phyloP scores from a whole-genome alignment of 2,329 filamentous ascomycete genomes.

The Monilinia fructicola region DNA sequence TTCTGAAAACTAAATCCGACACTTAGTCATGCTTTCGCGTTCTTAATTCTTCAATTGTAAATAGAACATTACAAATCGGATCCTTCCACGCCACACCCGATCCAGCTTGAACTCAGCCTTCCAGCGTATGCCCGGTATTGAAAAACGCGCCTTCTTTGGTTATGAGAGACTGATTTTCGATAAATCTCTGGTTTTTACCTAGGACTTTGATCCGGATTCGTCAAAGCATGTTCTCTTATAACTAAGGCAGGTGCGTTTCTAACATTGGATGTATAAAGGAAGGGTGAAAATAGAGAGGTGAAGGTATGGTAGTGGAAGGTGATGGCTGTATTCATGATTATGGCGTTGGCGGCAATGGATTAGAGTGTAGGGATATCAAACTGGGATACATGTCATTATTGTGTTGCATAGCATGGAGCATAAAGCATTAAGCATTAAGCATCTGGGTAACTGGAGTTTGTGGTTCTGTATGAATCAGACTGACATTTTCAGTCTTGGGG shows the following conservation, averaged over 20 bases:
- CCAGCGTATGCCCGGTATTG: background rate
- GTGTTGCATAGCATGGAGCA: background rate
- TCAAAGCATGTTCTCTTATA: background rate
- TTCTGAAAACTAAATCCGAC: conserved; percentile 7
- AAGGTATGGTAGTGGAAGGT: background rate
- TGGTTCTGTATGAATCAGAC: background rate
- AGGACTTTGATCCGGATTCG: conserved; percentile 16
- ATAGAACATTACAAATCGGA: background rate
- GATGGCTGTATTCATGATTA: background rate
- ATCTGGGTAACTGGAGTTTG: conserved; percentile 2
- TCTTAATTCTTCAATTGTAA: background rate
- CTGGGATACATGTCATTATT: conserved; percentile 7
- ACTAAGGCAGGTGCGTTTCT: background rate
- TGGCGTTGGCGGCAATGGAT: conserved; percentile 9
- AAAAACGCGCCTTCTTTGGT: background rate
- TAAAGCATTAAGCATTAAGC: background rate
- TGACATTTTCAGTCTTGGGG: background rate
- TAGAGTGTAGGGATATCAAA: conserved; percentile 13
- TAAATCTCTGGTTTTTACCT: conserved; percentile 9
- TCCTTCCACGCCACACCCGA: background rate
- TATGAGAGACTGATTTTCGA: background rate
- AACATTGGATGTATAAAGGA: background rate
- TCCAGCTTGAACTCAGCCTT: conserved; percentile 12
- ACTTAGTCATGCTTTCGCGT: background rate
- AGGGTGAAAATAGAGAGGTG: conserved; percentile 12